phyloP scores from a whole-genome alignment of 1,284 basidiomycete species.

The Pseudozyma pruni region DNA sequence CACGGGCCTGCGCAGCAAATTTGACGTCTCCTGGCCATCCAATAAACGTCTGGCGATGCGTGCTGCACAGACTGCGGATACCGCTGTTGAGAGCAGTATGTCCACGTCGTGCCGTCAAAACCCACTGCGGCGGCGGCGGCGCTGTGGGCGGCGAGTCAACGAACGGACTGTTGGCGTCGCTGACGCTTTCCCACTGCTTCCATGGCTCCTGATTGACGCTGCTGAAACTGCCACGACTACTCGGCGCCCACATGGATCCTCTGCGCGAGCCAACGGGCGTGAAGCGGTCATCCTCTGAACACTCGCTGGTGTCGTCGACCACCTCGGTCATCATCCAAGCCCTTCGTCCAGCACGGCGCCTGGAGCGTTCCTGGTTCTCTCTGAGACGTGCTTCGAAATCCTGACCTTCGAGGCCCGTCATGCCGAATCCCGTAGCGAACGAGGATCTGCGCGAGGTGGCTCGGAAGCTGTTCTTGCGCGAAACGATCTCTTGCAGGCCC shows the following conservation, averaged over 20 bases:
- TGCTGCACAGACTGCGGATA: slow-evolving; percentile 82
- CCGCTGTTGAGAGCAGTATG: slow-evolving; percentile 96
- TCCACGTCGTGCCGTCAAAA: slow-evolving; percentile 81
- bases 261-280: slow-evolving; percentile 60
- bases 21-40: slow-evolving; percentile 92
- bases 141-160: slow-evolving; percentile 35
- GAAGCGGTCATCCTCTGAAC: slow-evolving; percentile 61
- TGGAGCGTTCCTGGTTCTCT: slow-evolving; percentile 62
- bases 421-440: slow-evolving; percentile 48
- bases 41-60: slow-evolving; percentile 88
- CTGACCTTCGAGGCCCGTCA: slow-evolving; percentile 44
- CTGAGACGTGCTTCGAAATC: slow-evolving; percentile 59
- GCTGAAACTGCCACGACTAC: slow-evolving; percentile 51
- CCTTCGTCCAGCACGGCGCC: slow-evolving; percentile 53
- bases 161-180: slow-evolving; percentile 47
- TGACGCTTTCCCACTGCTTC: slow-evolving; percentile 40
- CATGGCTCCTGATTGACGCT: slow-evolving; percentile 47
- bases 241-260: slow-evolving; percentile 47
- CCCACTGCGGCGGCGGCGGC: slow-evolving; percentile 73
- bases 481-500: slow-evolving; percentile 22
- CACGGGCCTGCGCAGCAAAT: slow-evolving; percentile 55
- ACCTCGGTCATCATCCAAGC: slow-evolving; percentile 64
- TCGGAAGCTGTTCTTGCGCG: slow-evolving; percentile 53
- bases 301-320: slow-evolving; percentile 60
- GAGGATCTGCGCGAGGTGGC: slow-evolving; percentile 48